Evolutionary conservation across 768 basidiomycete species (phyloP).

Genomic region (Sporobolomyces phaffii): DNA sequence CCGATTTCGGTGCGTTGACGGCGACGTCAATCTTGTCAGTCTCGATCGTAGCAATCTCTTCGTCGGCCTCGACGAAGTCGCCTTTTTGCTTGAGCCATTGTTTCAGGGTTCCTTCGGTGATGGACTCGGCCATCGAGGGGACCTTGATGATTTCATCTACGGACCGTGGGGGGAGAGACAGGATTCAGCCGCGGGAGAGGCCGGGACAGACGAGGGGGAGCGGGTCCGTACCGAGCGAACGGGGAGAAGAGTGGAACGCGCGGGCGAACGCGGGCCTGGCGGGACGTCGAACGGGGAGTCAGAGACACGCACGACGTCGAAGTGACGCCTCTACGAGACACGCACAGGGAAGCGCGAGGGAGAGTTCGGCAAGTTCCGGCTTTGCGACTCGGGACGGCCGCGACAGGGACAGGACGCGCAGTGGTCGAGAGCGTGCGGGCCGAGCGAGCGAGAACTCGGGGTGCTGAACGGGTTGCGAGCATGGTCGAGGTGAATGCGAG

Average conservation of each 20-base stretch:
- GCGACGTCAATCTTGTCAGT: conserved; percentile 99
- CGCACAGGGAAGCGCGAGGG: conserved; percentile 4
- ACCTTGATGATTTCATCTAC: conserved; percentile 37
- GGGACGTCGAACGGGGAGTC: neutral
- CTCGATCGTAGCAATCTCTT: conserved; percentile 96
- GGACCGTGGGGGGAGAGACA: neutral
- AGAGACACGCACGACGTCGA: no score
- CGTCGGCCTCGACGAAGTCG: conserved; percentile 80
- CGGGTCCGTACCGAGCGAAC: conserved; percentile 28
- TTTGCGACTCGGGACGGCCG: neutral
- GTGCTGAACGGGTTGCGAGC: conserved; percentile 17
- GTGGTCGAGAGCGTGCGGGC: conserved; percentile 11
- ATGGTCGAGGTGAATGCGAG: neutral
- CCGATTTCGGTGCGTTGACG: conserved; percentile 84
- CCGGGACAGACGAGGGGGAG: neutral
- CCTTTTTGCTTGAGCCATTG: conserved; percentile 90
- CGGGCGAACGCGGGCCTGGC: conserved; percentile 19
- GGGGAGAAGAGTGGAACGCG: conserved; percentile 29
- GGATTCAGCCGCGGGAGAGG: neutral
- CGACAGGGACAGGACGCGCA: neutral
- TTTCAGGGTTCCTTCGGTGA: conserved; percentile 94
- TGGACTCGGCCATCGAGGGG: conserved; percentile 63
- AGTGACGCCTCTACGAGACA: no score
- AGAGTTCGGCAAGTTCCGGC: conserved; percentile 12
- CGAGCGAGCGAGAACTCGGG: conserved; percentile 1